Conservation (phyloP, 2,329 filamentous ascomycete genomes). For the Boeremia lycopersici region DNA sequence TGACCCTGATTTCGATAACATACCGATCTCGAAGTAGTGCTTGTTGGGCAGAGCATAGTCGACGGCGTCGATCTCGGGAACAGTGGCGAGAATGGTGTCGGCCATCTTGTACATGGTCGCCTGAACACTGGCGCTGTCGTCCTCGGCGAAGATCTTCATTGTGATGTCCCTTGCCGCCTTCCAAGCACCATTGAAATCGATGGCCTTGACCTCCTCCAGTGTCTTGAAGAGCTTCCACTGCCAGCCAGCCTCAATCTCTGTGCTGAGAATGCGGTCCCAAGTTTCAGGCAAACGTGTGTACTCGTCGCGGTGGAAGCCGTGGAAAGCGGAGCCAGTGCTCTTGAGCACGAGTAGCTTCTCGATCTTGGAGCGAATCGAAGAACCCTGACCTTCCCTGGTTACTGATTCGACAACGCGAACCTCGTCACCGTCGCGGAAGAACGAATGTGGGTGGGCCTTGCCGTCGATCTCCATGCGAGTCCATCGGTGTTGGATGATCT, state of each 20-base stretch:
- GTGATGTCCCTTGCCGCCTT: constrained; percentile 80
- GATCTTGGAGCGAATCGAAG: constrained; percentile 79
- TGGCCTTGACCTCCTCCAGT: constrained; percentile 69
- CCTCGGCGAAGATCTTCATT: constrained; percentile 87
- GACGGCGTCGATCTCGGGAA: constrained; percentile 73
- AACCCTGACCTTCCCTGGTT: constrained; percentile 67
- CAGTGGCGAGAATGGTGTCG: constrained; percentile 78
- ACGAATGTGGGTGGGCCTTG: constrained; percentile 92
- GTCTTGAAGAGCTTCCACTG: constrained; percentile 75
- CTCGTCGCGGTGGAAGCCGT: constrained; percentile 91
- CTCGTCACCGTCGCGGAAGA: constrained; percentile 87
- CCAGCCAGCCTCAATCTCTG: constrained; percentile 88
- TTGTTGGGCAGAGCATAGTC: constrained; percentile 93
- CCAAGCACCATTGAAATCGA: constrained; percentile 80
- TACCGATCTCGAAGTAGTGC: constrained; percentile 96
- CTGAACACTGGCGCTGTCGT: constrained; percentile 92
- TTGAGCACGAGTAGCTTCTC: constrained; percentile 87
- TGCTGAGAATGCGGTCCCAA: constrained; percentile 94
- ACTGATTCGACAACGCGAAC: constrained; percentile 82
- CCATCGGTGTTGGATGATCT: constrained; percentile 87
- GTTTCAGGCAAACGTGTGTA: constrained; percentile 90
- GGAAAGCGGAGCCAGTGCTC: constrained; percentile 94
- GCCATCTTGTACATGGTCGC: constrained; percentile 99
- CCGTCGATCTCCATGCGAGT: constrained; percentile 85
- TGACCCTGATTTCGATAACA: constrained; percentile 43